Base-by-base conservation (phyloP, 371 early-diverging fungal species). In the Rhizopus delemar region DNA sequence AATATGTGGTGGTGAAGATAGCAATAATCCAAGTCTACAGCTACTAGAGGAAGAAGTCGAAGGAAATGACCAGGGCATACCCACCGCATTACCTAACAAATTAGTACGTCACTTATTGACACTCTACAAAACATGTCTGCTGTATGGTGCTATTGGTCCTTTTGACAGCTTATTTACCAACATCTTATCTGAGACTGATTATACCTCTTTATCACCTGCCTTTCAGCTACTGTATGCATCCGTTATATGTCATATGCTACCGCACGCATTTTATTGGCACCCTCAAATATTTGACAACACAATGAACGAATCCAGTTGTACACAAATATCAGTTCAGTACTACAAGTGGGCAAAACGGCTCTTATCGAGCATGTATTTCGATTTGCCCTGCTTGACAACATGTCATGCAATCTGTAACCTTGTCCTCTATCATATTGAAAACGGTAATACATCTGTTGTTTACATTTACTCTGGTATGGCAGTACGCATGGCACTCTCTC, bases 401-500 rank as follows among this genome's bases (percentile, higher is more conserved):
- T 71, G 73, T 28, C 79, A 78, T 51, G 75, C 74, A 5, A 62
- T 75, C 11, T 75, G 71, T 41, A 78, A 78, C 33, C 39, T 78
- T 5, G 75, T 75, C 1, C 59, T 78, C 7, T 78, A 75, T 50
- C 75, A 78, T 48, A 73, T 78, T 5, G 79, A 78, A 51, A 78
- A 71, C 41, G 79, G 79, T 16, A 71, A 73, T 41, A 75, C 74
- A 2, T 69, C 71, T 0, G 65, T 75, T 3, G 65, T 73, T 15
- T 78, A 75, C 35, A 58, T 78, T 13, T 75, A 78, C 48, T 70
- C 74, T 0, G 79, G 79, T 8, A 78, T 78, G 75, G 79, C 79
- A 0, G 71, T 71, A 0, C 67, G 75, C 5, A 71, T 78, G 72
- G 79, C 74, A 0, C 57, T 66, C 13, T 65, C 72, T 39, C 62